These are phyloP conservation scores for Amaranthus tricolor DNA, from an alignment of 179 eudicot species.

Conservation along the genomic window DNA sequence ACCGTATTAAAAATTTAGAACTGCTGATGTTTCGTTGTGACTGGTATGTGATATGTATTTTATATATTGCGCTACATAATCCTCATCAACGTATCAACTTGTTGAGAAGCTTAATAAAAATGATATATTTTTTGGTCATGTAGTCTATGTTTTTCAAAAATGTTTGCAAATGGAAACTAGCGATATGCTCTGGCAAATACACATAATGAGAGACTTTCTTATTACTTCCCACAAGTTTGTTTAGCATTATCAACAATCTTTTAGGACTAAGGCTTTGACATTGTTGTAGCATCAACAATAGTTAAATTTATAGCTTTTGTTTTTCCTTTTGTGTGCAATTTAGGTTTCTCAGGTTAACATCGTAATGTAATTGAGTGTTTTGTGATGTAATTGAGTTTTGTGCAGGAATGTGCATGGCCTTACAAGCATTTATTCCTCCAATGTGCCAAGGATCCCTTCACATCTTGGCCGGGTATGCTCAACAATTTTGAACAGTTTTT, in stretches of 20 bases:
- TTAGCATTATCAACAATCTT: background rate
- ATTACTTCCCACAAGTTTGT: background rate
- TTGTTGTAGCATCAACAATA: too few species aligned
- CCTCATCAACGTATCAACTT: background rate
- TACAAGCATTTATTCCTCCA: constrained; percentile 76
- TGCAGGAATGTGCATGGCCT: constrained; percentile 92
- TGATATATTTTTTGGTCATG: background rate
- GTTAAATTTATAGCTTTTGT: background rate
- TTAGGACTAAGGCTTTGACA: too few species aligned
- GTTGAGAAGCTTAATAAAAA: background rate
- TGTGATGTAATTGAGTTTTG: constrained; percentile 10
- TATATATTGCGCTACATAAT: background rate
- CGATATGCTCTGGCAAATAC: background rate
- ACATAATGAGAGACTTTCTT: background rate
- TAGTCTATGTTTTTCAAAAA: background rate
- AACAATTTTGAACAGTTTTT: background rate
- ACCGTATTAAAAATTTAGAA: background rate
- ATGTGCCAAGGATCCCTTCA: constrained; percentile 59
- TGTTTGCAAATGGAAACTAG: background rate
- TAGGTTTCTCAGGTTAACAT: constrained; percentile 1
- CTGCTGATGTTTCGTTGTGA: background rate
- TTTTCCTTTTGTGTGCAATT: background rate
- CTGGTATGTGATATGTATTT: background rate
- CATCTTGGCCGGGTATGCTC: constrained; percentile 64
- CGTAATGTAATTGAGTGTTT: constrained; percentile 12